A percentile compares a stretch with the other conserved stretches of the same genome.
Evolutionary conservation across 1,139 yeast genomes (phyloP).

Genomic region (Zygotorulaspora mrakii): DNA sequence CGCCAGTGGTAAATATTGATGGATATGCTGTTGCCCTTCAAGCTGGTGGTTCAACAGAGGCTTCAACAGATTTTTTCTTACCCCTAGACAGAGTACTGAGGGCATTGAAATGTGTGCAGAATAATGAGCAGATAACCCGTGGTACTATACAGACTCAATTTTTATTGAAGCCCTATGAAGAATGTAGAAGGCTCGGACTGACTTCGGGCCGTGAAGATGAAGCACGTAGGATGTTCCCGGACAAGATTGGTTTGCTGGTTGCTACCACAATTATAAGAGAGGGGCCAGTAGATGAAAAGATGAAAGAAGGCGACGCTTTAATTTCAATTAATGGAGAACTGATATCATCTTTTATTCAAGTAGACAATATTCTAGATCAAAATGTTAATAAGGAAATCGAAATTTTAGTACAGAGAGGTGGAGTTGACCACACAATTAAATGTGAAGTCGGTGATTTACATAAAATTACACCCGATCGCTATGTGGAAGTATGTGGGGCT

Average conservation of each 20-base stretch:
- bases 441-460: slow-evolving; percentile 73
- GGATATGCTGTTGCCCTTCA: slow-evolving; percentile 89
- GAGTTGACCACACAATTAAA: slow-evolving; percentile 49
- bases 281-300: slow-evolving; percentile 74
- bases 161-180: slow-evolving; percentile 83
- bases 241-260: slow-evolving; percentile 74
- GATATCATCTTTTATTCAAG: slow-evolving; percentile 68
- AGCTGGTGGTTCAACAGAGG: slow-evolving; percentile 90
- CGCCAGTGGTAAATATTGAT: slow-evolving; percentile 85
- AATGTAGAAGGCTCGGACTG: slow-evolving; percentile 82
- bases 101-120: slow-evolving; percentile 72
- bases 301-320: slow-evolving; percentile 84
- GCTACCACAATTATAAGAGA: slow-evolving; percentile 81
- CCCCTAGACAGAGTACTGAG: slow-evolving; percentile 82
- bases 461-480: slow-evolving; percentile 74
- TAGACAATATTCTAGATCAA: slow-evolving; percentile 80
- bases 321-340: slow-evolving; percentile 65
- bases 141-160: slow-evolving; percentile 92
- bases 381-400: slow-evolving; percentile 59
- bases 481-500: slow-evolving; percentile 82
- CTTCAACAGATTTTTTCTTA: slow-evolving; percentile 88
- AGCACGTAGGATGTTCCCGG: slow-evolving; percentile 69
- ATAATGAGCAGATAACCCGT: slow-evolving; percentile 55
- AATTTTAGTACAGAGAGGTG: slow-evolving; percentile 71
- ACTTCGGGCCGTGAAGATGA: slow-evolving; percentile 67